Evolutionary conservation across 441 rosid genomes (phyloP).

Genomic region (Bruguiera hainesii): DNA sequence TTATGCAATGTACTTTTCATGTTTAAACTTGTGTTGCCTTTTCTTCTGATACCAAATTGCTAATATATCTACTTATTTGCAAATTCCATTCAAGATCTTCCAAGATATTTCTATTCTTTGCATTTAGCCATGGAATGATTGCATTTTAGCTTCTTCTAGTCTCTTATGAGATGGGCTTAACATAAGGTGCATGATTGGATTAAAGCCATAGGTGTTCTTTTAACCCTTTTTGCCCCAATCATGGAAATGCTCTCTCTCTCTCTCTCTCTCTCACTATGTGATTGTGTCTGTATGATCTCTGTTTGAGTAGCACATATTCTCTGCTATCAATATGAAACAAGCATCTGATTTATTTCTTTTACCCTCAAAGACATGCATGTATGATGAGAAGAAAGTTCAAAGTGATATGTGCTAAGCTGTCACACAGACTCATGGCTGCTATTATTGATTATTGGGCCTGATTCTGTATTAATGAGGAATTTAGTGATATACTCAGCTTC

Average conservation of each 20-base stretch:
- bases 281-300: too few relatives aligned
- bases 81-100: neutral
- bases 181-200: too few relatives aligned
- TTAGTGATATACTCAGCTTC: neutral
- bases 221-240: too few relatives aligned
- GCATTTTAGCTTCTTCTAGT: neutral
- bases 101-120: neutral
- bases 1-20: neutral
- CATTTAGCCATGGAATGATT: neutral
- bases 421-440: neutral
- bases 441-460: slow-evolving; percentile 8
- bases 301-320: too few relatives aligned
- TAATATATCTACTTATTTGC: neutral
- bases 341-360: neutral
- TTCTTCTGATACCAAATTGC: neutral
- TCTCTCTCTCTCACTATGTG: too few relatives aligned
- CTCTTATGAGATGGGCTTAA: neutral
- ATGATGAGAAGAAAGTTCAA: neutral
- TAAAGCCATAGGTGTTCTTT: too few relatives aligned
- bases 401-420: neutral
- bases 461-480: neutral
- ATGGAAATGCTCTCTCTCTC: neutral
- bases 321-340: neutral
- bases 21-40: neutral
- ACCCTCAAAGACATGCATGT: neutral